Base-by-base conservation (phyloP, 805 yeast species). In the Ogataea pini region DNA sequence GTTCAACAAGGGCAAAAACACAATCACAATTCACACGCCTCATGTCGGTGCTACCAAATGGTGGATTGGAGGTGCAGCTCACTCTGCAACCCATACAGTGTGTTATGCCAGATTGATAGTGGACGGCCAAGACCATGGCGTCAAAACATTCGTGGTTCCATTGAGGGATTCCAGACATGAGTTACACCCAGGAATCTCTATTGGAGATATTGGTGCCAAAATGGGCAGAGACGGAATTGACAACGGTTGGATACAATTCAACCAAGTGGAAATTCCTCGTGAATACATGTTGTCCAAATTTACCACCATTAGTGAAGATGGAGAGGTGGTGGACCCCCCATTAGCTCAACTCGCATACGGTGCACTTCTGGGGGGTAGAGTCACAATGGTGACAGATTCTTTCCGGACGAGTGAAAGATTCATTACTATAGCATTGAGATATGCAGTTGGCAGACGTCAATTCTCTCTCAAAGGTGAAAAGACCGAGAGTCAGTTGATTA, bases 51-150 rank as follows among this genome's bases (percentile, higher is more conserved):
- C 97, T 37, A 90, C 97, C 20, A 91, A 91, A 67, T 91, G 97
- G 97, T 91, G 97, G 97, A 91, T 91, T 61, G 97, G 97, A 41
- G 97, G 97, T 59, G 97, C 97, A 36, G 97, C 97, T 9, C 95
- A 89, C 68, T 84, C 96, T 17, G 89, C 97, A 5, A 89, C 91
- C 24, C 97, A 91, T 70, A 75, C 89, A 19, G 81, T 84, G n/a
- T 86, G 82, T 20, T 91, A 83, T 66, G 97, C 97, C 4, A 77
- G 97, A 51, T 75, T 91, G 52, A 79, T 87, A 44, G 89, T 89
- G 25, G 73, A 84, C 39, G 92, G 87, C 28, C 80, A 86, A 67
- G 97, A 91, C 68, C 83, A 89, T 65, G 97, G 97, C 40, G 96
- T 91, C 47, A 89, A 88, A 70, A 86, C 91, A 9, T 91, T 91